phyloP scores from a whole-genome alignment of 768 basidiomycete genomes.

The Boletales sp. region DNA sequence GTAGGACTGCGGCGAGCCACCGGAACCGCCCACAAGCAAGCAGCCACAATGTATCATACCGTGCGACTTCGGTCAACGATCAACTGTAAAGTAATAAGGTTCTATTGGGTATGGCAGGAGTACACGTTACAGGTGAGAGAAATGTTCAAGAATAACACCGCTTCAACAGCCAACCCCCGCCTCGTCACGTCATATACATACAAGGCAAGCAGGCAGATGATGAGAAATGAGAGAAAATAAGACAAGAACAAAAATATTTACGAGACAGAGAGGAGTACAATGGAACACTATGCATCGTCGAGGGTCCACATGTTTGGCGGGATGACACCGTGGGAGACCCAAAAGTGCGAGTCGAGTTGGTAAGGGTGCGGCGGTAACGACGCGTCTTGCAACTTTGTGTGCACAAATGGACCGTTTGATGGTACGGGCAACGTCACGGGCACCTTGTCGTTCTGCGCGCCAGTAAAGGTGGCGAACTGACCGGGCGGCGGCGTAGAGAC shows the following conservation, averaged over 20 bases:
- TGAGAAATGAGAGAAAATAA: neutral
- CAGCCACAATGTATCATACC: too few relatives aligned
- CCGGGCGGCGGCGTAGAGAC: slow-evolving; percentile 33
- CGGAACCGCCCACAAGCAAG: too few relatives aligned
- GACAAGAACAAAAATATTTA: slow-evolving; percentile 17
- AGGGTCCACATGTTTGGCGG: slow-evolving; percentile 10
- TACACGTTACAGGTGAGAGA: slow-evolving; percentile 22
- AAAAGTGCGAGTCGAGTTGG: slow-evolving; percentile 10
- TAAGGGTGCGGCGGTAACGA: slow-evolving; percentile 6
- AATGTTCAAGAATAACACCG: slow-evolving; percentile 17
- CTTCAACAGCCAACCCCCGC: slow-evolving; percentile 13
- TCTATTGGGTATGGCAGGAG: slow-evolving; percentile 27
- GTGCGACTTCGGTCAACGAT: too few relatives aligned
- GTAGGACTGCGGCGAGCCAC: too few relatives aligned
- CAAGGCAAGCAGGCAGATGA: slow-evolving; percentile 21
- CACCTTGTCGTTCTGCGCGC: slow-evolving; percentile 36
- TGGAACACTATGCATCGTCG: slow-evolving; percentile 9
- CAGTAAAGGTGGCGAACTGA: slow-evolving; percentile 34
- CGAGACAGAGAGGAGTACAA: slow-evolving; percentile 15
- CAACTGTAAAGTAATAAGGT: neutral
- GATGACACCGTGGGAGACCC: slow-evolving; percentile 12
- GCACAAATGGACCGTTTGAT: slow-evolving; percentile 18
- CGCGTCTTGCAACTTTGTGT: slow-evolving; percentile 14
- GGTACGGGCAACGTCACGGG: slow-evolving; percentile 14
- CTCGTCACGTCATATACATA: slow-evolving; percentile 19